phyloP scores from a whole-genome alignment of 2,329 filamentous ascomycete genomes.

The Fusarium begoniae region DNA sequence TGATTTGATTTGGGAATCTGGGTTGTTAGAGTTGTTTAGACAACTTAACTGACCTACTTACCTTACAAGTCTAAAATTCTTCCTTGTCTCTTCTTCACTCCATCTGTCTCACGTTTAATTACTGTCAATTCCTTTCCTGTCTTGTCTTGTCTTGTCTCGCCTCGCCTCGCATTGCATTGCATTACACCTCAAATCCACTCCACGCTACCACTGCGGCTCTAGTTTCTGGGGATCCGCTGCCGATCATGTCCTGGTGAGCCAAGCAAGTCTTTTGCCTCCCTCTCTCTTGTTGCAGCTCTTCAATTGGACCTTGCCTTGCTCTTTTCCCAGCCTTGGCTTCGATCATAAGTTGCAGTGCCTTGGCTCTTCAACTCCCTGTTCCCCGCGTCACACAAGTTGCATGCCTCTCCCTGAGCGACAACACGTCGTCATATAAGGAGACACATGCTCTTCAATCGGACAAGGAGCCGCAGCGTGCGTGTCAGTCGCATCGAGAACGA shows the following conservation, averaged over 20 bases:
- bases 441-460: conserved; percentile 9
- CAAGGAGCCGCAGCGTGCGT: conserved; percentile 18
- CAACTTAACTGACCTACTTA: background rate
- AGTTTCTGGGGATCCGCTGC: conserved; percentile 31
- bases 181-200: background rate
- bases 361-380: conserved; percentile 11
- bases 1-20: background rate
- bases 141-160: background rate
- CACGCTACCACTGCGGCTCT: conserved; percentile 23
- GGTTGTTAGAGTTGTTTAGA: background rate
- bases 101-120: conserved; percentile 6
- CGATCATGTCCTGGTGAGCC: conserved; percentile 41
- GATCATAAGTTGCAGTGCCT: conserved; percentile 15
- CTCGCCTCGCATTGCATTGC: conserved; percentile 10
- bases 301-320: conserved; percentile 6
- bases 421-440: conserved; percentile 24
- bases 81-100: background rate
- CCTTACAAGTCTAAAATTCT: background rate
- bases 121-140: conserved; percentile 7
- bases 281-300: conserved; percentile 19
- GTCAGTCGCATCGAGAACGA: conserved; percentile 6
- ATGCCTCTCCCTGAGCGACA: conserved; percentile 21
- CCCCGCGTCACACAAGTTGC: conserved; percentile 15
- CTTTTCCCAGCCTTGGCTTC: conserved; percentile 16
- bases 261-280: conserved; percentile 31